Conservation (phyloP, 2,329 filamentous ascomycete genomes). For the Nemania sp. region DNA sequence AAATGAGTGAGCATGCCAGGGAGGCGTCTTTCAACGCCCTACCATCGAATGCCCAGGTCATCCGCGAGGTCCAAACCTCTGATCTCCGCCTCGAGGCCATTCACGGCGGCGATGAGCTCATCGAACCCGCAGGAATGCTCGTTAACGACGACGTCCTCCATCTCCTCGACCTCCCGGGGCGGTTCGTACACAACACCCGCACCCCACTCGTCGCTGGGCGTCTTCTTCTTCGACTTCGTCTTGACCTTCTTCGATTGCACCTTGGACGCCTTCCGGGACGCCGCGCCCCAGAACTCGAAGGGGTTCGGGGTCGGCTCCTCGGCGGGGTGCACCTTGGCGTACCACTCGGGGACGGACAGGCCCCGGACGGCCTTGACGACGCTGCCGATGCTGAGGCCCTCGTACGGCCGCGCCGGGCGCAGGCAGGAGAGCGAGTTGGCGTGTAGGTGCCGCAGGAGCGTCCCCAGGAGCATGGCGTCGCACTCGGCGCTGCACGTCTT, state of each 20-base stretch:
- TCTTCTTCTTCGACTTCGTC: neutral
- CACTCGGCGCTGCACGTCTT: conserved; percentile 13
- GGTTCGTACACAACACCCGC: neutral
- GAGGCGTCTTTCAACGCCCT: neutral
- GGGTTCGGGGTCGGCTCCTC: conserved; percentile 2
- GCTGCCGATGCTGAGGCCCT: conserved; percentile 6
- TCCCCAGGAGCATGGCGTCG: conserved; percentile 19
- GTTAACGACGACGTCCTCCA: conserved; percentile 4
- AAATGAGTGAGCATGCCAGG: no score
- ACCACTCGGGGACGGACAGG: conserved; percentile 15
- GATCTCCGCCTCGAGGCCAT: conserved; percentile 13
- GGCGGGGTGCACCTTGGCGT: neutral
- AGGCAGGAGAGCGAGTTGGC: conserved; percentile 13
- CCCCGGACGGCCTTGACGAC: conserved; percentile 7
- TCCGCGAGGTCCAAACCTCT: conserved; percentile 12
- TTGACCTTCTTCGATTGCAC: neutral
- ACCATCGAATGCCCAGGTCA: conserved; percentile 8
- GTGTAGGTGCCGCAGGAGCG: conserved; percentile 10
- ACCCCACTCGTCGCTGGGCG: neutral
- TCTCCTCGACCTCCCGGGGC: neutral
- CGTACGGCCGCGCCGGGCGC: conserved; percentile 10
- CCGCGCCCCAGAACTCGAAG: conserved; percentile 17
- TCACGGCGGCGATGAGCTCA: conserved; percentile 7
- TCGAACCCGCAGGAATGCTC: conserved; percentile 20
- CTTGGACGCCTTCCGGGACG: neutral